phyloP scores from a whole-genome alignment of 2,329 filamentous ascomycete species.

The Pseudophaeomoniella oleicola region DNA sequence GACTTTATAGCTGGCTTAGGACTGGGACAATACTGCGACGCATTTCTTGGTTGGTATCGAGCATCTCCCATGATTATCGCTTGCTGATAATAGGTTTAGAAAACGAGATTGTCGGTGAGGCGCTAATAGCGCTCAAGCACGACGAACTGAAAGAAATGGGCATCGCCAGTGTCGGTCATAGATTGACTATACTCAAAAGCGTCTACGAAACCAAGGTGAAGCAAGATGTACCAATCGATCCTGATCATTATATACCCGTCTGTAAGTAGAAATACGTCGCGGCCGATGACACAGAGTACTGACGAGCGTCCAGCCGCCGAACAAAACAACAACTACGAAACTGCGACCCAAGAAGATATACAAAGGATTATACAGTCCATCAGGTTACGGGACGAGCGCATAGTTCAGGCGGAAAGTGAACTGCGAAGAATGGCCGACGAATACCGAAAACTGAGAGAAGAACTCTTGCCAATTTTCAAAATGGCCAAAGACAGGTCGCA shows the following conservation, averaged over 20 bases:
- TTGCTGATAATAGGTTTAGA: constrained; percentile 39
- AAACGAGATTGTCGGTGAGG: constrained; percentile 88
- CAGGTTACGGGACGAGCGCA: constrained; percentile 76
- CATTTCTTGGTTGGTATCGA: constrained; percentile 53
- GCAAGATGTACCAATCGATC: constrained; percentile 79
- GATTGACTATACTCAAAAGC: constrained; percentile 84
- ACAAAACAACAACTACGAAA: constrained; percentile 68
- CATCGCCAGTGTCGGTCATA: constrained; percentile 81
- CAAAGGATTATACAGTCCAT: constrained; percentile 81
- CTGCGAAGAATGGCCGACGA: constrained; percentile 74
- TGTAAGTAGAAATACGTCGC: constrained; percentile 43
- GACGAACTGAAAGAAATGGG: constrained; percentile 94
- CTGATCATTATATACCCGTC: constrained; percentile 83
- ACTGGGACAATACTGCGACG: constrained; percentile 66
- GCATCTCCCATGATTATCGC: constrained; percentile 21
- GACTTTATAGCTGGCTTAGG: constrained; percentile 74
- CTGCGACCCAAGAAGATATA: constrained; percentile 85
- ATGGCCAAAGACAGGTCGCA: constrained; percentile 85
- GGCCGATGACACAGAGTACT: constrained; percentile 9
- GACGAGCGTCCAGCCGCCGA: constrained; percentile 55
- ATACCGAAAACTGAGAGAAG: constrained; percentile 75
- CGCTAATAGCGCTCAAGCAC: constrained; percentile 73
- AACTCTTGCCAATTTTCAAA: constrained; percentile 78
- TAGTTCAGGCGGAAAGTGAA: constrained; percentile 69
- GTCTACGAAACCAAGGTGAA: constrained; percentile 95